A percentile compares a stretch with the other conserved stretches of the same genome.
These are phyloP conservation scores for Pythium volutum DNA, from an alignment of 352 stramenopile genomes.

Conservation along the genomic window DNA sequence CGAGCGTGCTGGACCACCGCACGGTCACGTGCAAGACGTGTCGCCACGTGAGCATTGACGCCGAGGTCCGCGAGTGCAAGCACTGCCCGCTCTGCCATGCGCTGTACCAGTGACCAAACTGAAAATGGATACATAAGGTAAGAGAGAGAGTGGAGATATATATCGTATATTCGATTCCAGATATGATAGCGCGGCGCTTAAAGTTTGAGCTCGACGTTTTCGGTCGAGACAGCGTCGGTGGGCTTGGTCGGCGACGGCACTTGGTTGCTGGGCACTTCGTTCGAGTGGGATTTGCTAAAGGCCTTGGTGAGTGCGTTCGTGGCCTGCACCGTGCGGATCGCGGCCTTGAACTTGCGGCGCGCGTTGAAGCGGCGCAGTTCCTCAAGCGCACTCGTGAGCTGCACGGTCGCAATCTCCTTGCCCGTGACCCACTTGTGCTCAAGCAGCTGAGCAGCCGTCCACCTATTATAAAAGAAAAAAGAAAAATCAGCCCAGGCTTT, in stretches of 20 bases:
- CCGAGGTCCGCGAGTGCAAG: constrained; percentile 73
- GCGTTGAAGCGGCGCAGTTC: constrained; percentile 94
- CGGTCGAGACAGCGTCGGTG: constrained; percentile 14
- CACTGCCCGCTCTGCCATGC: constrained; percentile 91
- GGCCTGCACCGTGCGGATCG: constrained; percentile 84
- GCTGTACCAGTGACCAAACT: constrained; percentile 4
- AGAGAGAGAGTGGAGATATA: no score
- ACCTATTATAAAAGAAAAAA: constrained; percentile 27
- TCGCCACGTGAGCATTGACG: constrained; percentile 84
- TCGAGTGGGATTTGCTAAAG: constrained; percentile 52
- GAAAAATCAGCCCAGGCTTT: not conserved
- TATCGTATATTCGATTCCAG: no score
- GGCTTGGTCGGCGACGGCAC: constrained; percentile 16
- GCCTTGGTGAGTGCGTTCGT: constrained; percentile 74
- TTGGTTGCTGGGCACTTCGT: constrained; percentile 10
- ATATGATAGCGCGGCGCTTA: no score
- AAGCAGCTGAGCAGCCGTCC: constrained; percentile 82
- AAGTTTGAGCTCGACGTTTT: constrained; percentile 29
- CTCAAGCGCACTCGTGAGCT: constrained; percentile 90
- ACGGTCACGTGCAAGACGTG: constrained; percentile 84
- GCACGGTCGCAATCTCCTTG: constrained; percentile 78
- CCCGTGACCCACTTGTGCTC: constrained; percentile 90
- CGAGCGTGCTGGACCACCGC: constrained; percentile 71
- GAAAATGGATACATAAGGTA: no score
- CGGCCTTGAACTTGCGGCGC: constrained; percentile 93